A percentile compares a stretch with the other conserved stretches of the same genome.
Evolutionary conservation across 176 grass and related monocot species (phyloP).

Genomic region (Pontederia crassipes): DNA sequence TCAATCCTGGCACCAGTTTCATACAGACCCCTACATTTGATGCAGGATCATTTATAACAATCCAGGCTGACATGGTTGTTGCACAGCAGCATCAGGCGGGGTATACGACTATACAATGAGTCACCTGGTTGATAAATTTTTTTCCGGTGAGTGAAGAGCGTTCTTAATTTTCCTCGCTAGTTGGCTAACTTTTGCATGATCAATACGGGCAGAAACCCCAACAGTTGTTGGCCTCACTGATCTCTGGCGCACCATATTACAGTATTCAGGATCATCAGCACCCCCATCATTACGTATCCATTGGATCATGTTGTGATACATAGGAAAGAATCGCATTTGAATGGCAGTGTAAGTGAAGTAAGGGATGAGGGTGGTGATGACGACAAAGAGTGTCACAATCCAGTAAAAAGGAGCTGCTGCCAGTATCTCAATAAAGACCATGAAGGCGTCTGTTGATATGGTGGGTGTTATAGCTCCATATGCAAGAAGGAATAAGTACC

Average conservation of each 20-base stretch:
- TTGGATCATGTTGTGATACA: slow-evolving; percentile 20
- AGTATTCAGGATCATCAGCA: slow-evolving; percentile 35
- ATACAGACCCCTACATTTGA: not conserved
- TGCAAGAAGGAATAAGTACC: slow-evolving; percentile 69
- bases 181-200: slow-evolving; percentile 27
- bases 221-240: slow-evolving; percentile 65
- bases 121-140: not conserved
- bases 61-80: not conserved
- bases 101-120: slow-evolving; percentile 10
- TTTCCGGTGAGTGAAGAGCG: slow-evolving; percentile 13
- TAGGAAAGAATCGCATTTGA: slow-evolving; percentile 13
- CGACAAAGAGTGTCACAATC: slow-evolving; percentile 49
- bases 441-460: slow-evolving; percentile 49
- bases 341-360: slow-evolving; percentile 14
- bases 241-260: slow-evolving; percentile 49
- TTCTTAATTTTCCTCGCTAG: slow-evolving; percentile 32
- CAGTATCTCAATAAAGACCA: slow-evolving; percentile 46
- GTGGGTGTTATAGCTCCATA: slow-evolving; percentile 60
- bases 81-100: not conserved
- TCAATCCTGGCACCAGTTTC: no score
- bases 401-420: slow-evolving; percentile 47
- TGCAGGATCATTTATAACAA: not conserved
- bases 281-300: slow-evolving; percentile 11
- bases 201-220: slow-evolving; percentile 59
- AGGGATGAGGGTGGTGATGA: slow-evolving; percentile 31